These are phyloP conservation scores for Magnusiomyces suaveolens DNA, from an alignment of 1,139 yeast genomes.

Conservation along the genomic window DNA sequence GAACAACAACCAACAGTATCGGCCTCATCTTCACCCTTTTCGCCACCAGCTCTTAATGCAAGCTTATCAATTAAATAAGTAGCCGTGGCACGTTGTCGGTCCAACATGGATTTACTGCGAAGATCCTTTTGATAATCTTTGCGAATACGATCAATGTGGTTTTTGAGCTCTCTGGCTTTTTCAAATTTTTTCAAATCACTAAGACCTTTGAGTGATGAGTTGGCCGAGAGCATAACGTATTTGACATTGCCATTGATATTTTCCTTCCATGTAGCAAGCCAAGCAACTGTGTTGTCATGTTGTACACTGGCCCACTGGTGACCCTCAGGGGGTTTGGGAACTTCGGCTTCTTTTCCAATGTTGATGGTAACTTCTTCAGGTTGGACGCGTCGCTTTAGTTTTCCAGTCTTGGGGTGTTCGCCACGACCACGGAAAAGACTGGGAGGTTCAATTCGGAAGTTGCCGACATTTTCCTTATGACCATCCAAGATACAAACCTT, in stretches of 20 bases:
- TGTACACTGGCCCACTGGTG: conserved; percentile 84
- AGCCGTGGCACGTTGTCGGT: conserved; percentile 89
- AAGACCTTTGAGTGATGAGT: conserved; percentile 82
- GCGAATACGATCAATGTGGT: conserved; percentile 64
- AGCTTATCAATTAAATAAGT: conserved; percentile 88
- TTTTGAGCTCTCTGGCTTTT: conserved; percentile 75
- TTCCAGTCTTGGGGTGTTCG: conserved; percentile 93
- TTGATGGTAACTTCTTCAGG: conserved; percentile 89
- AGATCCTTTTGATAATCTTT: conserved; percentile 62
- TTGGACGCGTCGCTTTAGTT: conserved; percentile 53
- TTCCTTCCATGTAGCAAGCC: conserved; percentile 98
- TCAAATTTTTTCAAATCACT: conserved; percentile 88
- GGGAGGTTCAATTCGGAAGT: conserved; percentile 91
- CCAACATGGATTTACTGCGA: conserved; percentile 68
- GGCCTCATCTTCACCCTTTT: conserved; percentile 93
- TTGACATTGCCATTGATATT: conserved; percentile 75
- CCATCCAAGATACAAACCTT: conserved; percentile 78
- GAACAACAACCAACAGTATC: conserved; percentile 99
- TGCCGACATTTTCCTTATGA: conserved; percentile 84
- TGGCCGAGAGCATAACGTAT: conserved; percentile 86
- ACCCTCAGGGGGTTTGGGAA: conserved; percentile 81
- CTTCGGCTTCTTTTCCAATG: conserved; percentile 57
- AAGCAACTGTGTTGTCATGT: conserved; percentile 84
- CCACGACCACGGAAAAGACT: conserved; percentile 95
- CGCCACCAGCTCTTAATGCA: conserved; percentile 97